Percentiles rank a stretch among this genome's conserved stretches.
These are phyloP conservation scores for Begonia fuchsioides DNA, from an alignment of 306 rosid genomes.

Conservation along the genomic window DNA sequence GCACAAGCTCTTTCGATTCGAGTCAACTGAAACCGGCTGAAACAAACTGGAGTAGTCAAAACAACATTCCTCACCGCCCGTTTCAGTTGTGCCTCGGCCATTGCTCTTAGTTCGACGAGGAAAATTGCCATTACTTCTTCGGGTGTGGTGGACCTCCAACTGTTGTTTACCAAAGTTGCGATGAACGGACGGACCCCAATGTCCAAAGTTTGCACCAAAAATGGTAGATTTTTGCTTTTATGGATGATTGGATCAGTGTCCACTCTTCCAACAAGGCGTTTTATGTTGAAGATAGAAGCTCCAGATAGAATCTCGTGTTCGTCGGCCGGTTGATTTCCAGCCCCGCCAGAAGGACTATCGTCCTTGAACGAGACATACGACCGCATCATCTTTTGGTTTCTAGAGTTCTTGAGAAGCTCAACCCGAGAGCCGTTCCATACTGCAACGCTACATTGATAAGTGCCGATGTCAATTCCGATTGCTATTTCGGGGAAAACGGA, in stretches of 20 bases:
- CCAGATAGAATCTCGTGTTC: conserved; percentile 64
- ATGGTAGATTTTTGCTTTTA: conserved; percentile 63
- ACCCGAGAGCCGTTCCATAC: conserved; percentile 77
- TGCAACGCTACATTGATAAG: conserved; percentile 79
- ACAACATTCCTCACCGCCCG: conserved; percentile 52
- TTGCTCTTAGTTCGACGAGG: conserved; percentile 43
- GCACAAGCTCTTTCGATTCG: conserved; percentile 78
- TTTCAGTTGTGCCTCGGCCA: conserved; percentile 52
- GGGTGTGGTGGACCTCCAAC: conserved; percentile 75
- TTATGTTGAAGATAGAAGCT: conserved; percentile 70
- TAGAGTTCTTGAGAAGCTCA: conserved; percentile 51
- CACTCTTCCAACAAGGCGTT: conserved; percentile 75
- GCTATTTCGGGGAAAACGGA: conserved; percentile 50
- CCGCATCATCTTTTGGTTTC: conserved; percentile 62
- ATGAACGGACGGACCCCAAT: conserved; percentile 73
- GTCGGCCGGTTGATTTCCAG: conserved; percentile 26
- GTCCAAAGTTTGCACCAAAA: conserved; percentile 70
- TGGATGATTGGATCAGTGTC: conserved; percentile 80
- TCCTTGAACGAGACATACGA: conserved; percentile 69
- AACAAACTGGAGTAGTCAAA: conserved; percentile 72
- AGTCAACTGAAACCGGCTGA: conserved; percentile 67
- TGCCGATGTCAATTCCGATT: conserved; percentile 77
- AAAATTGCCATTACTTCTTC: conserved; percentile 72
- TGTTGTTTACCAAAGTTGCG: conserved; percentile 60
- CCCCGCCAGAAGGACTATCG: conserved; percentile 50